Conservation (phyloP, 352 stramenopile species). For the Lagenidium sp. region DNA sequence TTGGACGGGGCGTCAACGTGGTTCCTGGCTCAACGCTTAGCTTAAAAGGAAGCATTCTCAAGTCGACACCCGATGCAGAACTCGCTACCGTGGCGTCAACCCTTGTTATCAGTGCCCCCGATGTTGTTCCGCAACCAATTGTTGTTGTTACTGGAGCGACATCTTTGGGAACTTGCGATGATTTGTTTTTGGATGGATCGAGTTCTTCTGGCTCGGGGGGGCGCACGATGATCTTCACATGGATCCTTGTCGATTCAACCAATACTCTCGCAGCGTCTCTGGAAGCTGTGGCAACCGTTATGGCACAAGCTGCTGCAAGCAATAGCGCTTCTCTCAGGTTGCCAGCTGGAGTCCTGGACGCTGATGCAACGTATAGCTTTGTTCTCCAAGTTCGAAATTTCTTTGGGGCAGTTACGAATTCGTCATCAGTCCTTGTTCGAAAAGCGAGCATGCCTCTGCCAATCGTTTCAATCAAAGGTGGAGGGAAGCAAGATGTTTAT, state of each 20-base stretch:
- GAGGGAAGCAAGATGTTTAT: slow-evolving; percentile 21
- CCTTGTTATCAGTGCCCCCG: slow-evolving; percentile 19
- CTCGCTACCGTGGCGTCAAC: slow-evolving; percentile 24
- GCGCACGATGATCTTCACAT: slow-evolving; percentile 41
- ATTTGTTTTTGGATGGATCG: slow-evolving; percentile 46
- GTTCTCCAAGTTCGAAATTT: slow-evolving; percentile 41
- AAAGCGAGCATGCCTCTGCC: slow-evolving; percentile 42
- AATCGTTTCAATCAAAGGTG: slow-evolving; percentile 43
- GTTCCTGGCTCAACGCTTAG: slow-evolving; percentile 22
- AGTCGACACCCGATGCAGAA: slow-evolving; percentile 34
- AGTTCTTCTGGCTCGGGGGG: slow-evolving; percentile 41
- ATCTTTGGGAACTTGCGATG: slow-evolving; percentile 47
- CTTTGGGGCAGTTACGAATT: slow-evolving; percentile 33
- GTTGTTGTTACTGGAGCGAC: slow-evolving; percentile 30
- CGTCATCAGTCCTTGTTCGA: slow-evolving; percentile 26
- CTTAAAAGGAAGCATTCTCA: slow-evolving; percentile 32
- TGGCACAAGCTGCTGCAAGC: slow-evolving; percentile 12
- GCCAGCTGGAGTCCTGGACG: slow-evolving; percentile 19
- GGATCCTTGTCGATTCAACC: slow-evolving; percentile 24
- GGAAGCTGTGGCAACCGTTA: slow-evolving; percentile 12
- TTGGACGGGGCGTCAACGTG: slow-evolving; percentile 29
- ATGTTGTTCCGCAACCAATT: slow-evolving; percentile 30
- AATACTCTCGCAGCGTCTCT: slow-evolving; percentile 10
- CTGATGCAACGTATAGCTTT: slow-evolving; percentile 31
- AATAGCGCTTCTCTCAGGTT: slow-evolving; percentile 38